Evolutionary conservation across 495 filamentous ascomycete genomes (phyloP), one percentile per base, ranked within the genome.

Genomic region (Penicillium dipodomyicola): DNA sequence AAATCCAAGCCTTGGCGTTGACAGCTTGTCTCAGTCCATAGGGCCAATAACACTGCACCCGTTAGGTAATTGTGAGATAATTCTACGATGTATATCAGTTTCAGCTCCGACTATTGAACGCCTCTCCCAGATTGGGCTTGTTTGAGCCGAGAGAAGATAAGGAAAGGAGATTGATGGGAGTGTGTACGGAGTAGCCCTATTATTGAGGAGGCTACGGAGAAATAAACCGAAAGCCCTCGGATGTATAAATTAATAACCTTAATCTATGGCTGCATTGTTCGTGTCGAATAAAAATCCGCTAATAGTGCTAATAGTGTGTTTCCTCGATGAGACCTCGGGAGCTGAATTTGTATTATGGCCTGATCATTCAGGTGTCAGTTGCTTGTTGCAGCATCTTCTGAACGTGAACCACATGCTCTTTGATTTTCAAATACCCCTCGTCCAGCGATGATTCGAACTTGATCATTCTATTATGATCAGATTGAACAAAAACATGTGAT

Each of bases 41-140:
- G 46, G 17, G 2, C 17, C 20, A 10, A 25, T 25, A 50, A 37
- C 8, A 39, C 7, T 2, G 8, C 14, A 6, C 1, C 32, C 4
- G 1, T 15, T 35, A 2, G 14, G 6, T n/a, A 39, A 9, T 2
- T 8, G n/a, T 17, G 15, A 3, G 15, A 39, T 66, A 70, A 71
- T 71, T 64, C 42, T 49, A 68, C 69, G 62, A 59, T 71, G 32
- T 60, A 61, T 61, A 64, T 64, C 60, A 70, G 15, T 2, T 39
- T n/a, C 33, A 2, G 2, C 15, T 39, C 2, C 9, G 15, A 17
- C 35, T 39, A 39, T 39, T 8, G n/a, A 39, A 17, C 35, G 35
- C 35, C 35, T 8, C 35, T 39, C 15, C n/a, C 35, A 7, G 7
- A 39, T 39, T 39, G n/a, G 35, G 35, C 15, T 14, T 8, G 15